Evolutionary conservation across 768 basidiomycete species (phyloP).

Genomic region (Boletus eberwhitei): DNA sequence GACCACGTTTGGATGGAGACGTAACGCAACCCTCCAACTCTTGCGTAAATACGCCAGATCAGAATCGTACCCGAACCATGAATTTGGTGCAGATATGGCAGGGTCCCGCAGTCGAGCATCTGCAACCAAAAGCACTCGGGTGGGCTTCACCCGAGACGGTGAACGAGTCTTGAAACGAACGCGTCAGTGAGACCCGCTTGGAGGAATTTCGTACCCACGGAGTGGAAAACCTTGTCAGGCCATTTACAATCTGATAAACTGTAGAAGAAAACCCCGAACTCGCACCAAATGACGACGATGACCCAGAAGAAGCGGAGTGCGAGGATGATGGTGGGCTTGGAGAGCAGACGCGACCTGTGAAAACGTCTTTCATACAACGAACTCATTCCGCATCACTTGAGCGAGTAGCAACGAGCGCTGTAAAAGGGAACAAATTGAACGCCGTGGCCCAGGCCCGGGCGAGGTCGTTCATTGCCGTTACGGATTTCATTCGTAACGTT

Average conservation of each 20-base stretch:
- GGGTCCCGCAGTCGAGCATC: constrained; percentile 59
- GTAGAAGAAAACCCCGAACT: constrained; percentile 58
- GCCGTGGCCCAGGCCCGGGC: background rate
- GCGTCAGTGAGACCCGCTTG: constrained; percentile 2
- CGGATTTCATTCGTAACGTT: constrained; percentile 1
- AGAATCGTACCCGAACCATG: constrained; percentile 44
- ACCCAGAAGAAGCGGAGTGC: constrained; percentile 53
- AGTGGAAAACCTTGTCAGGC: constrained; percentile 41
- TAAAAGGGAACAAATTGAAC: background rate
- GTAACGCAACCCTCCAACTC: constrained; percentile 62
- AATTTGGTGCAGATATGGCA: constrained; percentile 30
- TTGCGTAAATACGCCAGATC: constrained; percentile 62
- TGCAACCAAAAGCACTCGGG: constrained; percentile 64
- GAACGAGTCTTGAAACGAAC: constrained; percentile 13
- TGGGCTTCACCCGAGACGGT: constrained; percentile 25
- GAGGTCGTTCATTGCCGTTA: constrained; percentile 10
- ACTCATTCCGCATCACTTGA: constrained; percentile 28
- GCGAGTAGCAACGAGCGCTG: background rate
- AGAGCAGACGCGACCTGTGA: constrained; percentile 21
- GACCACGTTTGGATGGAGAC: constrained; percentile 59
- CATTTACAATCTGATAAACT: constrained; percentile 57
- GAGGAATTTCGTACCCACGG: constrained; percentile 20
- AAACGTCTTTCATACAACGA: constrained; percentile 28
- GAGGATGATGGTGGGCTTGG: constrained; percentile 36
- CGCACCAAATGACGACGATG: constrained; percentile 60